These are phyloP conservation scores for Wallacemonas sp. DNA, from an alignment of 208 protist genomes.

Conservation along the genomic window DNA sequence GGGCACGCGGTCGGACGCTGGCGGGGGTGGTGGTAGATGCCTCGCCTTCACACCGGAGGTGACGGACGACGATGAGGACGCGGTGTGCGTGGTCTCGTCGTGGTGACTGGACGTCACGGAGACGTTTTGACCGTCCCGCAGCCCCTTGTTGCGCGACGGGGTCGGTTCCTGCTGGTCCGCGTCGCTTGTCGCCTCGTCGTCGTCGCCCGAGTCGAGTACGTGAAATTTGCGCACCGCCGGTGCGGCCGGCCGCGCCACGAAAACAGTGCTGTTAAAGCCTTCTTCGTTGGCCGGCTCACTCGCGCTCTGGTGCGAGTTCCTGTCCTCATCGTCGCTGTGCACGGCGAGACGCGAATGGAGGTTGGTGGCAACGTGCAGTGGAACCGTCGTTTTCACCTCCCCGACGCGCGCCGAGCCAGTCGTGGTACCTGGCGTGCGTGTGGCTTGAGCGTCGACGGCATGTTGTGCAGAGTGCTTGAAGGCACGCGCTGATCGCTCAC, in stretches of 20 bases:
- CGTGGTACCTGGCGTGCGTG: background rate
- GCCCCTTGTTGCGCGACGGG: slow-evolving; percentile 3
- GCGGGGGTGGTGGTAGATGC: too few relatives aligned
- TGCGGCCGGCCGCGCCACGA: background rate
- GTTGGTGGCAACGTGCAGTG: background rate
- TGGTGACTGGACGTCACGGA: background rate
- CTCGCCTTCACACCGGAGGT: too few relatives aligned
- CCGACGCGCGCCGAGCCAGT: background rate
- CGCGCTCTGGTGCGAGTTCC: background rate
- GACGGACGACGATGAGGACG: background rate
- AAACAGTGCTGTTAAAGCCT: slow-evolving; percentile 7
- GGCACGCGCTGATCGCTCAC: background rate
- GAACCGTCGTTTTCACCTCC: background rate
- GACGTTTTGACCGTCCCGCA: slow-evolving; percentile 5
- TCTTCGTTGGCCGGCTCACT: background rate
- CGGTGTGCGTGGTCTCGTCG: background rate
- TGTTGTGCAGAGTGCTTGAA: background rate
- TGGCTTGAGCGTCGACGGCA: too few relatives aligned
- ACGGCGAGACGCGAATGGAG: background rate
- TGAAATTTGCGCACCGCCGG: slow-evolving; percentile 11
- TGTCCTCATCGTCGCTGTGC: slow-evolving; percentile 6
- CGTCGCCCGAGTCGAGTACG: slow-evolving; percentile 2
- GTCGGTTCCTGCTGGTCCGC: background rate
- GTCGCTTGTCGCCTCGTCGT: background rate
- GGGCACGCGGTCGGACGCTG: too few relatives aligned